Percentiles rank a stretch among this genome's conserved stretches.
These are phyloP conservation scores for Dacryopinax spathularia DNA, from an alignment of 768 basidiomycete genomes.

Conservation along the genomic window DNA sequence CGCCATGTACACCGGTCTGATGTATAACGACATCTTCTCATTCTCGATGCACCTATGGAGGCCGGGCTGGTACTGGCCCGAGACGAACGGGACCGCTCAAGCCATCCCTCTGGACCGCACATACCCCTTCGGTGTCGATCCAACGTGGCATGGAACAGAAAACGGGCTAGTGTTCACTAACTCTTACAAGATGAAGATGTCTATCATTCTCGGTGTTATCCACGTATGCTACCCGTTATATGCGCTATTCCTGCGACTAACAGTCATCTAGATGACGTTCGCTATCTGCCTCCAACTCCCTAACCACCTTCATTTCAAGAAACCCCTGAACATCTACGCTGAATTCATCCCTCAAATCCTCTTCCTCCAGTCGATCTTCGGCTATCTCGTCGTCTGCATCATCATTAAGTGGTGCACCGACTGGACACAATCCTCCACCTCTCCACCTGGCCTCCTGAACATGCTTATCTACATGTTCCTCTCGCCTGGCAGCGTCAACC, in stretches of 20 bases:
- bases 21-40: conserved; percentile 99
- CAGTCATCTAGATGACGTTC: conserved; percentile 78
- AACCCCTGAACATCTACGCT: conserved; percentile 70
- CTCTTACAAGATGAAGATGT: conserved; percentile 99
- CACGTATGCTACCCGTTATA: conserved; percentile 47
- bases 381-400: conserved; percentile 87
- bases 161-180: conserved; percentile 90
- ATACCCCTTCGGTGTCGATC: conserved; percentile 93
- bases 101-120: conserved; percentile 48
- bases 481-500: conserved; percentile 64
- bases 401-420: conserved; percentile 95
- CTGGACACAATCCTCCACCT: conserved; percentile 55
- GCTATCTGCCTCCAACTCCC: conserved; percentile 90
- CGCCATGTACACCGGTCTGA: conserved; percentile 88
- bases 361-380: conserved; percentile 95
- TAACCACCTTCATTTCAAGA: conserved; percentile 89
- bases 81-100: conserved; percentile 33
- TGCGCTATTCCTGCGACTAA: not conserved
- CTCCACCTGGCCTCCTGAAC: conserved; percentile 81
- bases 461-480: conserved; percentile 97
- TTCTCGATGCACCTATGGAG: conserved; percentile 75
- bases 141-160: conserved; percentile 85
- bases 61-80: conserved; percentile 78
- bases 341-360: conserved; percentile 97
- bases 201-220: conserved; percentile 85